Conservation (phyloP, 2,329 filamentous ascomycete species). For the Basipetospora chlamydospora region DNA sequence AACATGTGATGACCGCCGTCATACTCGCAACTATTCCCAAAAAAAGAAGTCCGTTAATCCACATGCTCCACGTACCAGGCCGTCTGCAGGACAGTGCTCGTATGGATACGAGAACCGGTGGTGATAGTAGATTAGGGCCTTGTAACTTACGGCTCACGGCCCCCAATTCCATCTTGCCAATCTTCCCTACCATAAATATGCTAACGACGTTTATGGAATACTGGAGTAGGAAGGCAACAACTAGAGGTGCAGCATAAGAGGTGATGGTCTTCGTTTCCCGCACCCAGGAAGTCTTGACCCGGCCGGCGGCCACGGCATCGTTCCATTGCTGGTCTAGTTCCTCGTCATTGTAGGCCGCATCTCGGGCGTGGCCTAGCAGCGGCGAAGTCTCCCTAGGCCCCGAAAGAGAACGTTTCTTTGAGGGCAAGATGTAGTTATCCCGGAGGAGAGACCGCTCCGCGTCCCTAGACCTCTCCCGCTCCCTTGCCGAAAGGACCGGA, state of each 20-base stretch:
- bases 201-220: conserved; percentile 74
- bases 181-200: conserved; percentile 62
- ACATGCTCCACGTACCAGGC: no score
- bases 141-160: conserved; percentile 24
- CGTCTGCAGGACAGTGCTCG: neutral
- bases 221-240: conserved; percentile 63
- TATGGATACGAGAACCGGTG: neutral
- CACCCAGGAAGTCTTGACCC: conserved; percentile 82
- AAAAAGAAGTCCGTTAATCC: no score
- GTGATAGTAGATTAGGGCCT: neutral
- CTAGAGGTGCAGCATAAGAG: conserved; percentile 55
- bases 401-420: no score
- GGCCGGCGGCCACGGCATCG: conserved; percentile 64
- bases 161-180: conserved; percentile 48
- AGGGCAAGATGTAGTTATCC: conserved; percentile 35
- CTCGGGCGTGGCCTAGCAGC: conserved; percentile 15
- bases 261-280: conserved; percentile 72
- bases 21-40: conserved; percentile 42
- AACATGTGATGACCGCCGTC: conserved; percentile 67
- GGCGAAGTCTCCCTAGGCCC: conserved; percentile 22
- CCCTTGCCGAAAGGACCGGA: conserved; percentile 34
- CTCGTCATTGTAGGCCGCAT: conserved; percentile 29
- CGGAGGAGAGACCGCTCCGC: conserved; percentile 47
- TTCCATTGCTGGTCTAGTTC: conserved; percentile 66
- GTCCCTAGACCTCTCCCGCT: conserved; percentile 40